Conservation (phyloP, 306 rosid species). For the Vigna unguiculata region DNA sequence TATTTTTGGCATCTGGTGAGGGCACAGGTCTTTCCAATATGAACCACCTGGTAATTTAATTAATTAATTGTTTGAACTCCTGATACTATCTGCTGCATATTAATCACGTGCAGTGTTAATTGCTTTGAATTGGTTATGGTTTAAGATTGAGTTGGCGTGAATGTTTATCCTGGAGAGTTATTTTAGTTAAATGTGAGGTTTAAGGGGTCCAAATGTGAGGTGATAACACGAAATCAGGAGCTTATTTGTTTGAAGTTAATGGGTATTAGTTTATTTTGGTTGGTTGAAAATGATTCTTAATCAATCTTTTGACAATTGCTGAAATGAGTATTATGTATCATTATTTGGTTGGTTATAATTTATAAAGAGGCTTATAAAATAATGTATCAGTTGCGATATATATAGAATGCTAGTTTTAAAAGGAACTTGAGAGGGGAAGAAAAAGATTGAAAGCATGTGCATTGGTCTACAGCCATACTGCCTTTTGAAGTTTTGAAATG, state of each 20-base stretch:
- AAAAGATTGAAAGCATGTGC: not conserved
- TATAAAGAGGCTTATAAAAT: not conserved
- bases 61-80: not conserved
- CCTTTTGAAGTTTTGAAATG: slow-evolving; percentile 37
- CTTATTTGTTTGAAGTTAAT: not conserved
- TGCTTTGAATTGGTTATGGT: not conserved
- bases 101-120: not conserved
- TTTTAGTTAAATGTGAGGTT: slow-evolving; percentile 8
- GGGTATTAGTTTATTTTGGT: not conserved
- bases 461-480: slow-evolving; percentile 10
- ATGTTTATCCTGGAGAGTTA: slow-evolving; percentile 6
- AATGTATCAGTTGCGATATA: not conserved
- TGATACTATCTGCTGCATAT: not conserved
- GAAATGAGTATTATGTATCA: not conserved
- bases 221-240: not conserved
- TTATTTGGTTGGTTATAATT: not conserved
- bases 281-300: not conserved
- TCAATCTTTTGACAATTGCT: not conserved
- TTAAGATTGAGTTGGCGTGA: slow-evolving; percentile 18
- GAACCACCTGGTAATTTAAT: slow-evolving; percentile 54
- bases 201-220: not conserved
- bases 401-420: not conserved
- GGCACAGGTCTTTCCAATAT: slow-evolving; percentile 59
- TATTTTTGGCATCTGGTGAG: slow-evolving; percentile 69
- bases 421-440: not conserved